Conservation (phyloP, 257 asterid genomes). For the Knoxia roxburghii region DNA sequence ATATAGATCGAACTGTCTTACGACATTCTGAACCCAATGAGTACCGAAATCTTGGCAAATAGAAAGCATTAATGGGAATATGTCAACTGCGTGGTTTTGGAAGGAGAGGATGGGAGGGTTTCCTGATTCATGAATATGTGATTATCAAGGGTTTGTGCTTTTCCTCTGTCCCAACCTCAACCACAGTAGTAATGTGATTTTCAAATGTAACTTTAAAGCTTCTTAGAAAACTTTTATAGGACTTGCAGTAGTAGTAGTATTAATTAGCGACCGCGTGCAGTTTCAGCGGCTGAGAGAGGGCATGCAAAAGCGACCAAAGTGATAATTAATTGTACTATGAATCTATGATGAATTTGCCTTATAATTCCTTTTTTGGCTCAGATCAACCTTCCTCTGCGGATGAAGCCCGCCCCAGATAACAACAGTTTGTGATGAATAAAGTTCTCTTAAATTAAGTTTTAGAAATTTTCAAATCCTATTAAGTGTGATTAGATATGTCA, state of each 20-base stretch:
- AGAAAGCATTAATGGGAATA: not conserved
- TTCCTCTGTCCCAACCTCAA: constrained; percentile 12
- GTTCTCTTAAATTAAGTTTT: not conserved
- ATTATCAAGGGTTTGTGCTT: constrained; percentile 5
- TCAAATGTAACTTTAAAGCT: constrained; percentile 11
- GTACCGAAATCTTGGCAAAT: not conserved
- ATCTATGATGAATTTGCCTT: too few species aligned
- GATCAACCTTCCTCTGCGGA: constrained; percentile 3
- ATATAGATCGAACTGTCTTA: too few species aligned
- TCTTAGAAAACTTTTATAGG: not conserved
- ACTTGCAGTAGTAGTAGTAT: too few species aligned
- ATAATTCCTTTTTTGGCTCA: too few species aligned
- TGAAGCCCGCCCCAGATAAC: not conserved
- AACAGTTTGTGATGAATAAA: not conserved
- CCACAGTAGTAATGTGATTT: constrained; percentile 31
- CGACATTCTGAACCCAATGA: too few species aligned
- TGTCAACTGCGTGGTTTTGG: not conserved
- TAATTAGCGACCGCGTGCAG: too few species aligned
- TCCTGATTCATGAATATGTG: not conserved
- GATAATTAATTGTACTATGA: too few species aligned
- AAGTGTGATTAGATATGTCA: too few species aligned
- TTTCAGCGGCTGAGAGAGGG: too few species aligned
- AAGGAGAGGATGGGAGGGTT: not conserved
- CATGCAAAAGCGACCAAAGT: too few species aligned
- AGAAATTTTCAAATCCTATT: too few species aligned